phyloP scores from a whole-genome alignment of 192 early-diverging fungal species.

The Rhizophagus prolifer region DNA sequence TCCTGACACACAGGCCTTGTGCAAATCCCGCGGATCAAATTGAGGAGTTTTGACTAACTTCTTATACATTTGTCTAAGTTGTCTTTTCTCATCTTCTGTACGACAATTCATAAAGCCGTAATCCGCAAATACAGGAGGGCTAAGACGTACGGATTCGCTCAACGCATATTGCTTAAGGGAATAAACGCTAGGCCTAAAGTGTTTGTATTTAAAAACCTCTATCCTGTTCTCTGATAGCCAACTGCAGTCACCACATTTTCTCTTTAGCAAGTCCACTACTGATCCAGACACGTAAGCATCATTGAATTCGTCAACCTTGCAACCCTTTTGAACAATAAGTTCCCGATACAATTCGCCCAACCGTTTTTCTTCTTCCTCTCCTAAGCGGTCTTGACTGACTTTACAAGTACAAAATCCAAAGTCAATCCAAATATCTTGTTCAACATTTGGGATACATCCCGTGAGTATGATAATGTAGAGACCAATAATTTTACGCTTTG shows the following conservation, averaged over 20 bases:
- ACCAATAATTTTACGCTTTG: background rate
- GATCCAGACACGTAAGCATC: slow-evolving; percentile 5
- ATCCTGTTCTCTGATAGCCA: background rate
- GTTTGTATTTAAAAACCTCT: background rate
- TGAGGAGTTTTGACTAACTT: background rate
- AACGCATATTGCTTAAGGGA: background rate
- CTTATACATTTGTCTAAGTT: slow-evolving; percentile 2
- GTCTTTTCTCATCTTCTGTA: background rate
- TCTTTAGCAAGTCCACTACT: slow-evolving; percentile 6
- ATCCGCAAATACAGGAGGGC: background rate
- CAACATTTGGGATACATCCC: background rate
- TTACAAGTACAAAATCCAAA: slow-evolving; percentile 17
- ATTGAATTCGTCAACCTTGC: background rate
- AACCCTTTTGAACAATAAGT: slow-evolving; percentile 5
- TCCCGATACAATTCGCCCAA: background rate
- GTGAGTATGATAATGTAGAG: background rate
- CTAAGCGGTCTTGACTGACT: background rate
- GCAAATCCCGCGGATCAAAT: background rate
- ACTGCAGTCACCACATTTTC: background rate
- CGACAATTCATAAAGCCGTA: slow-evolving; percentile 13
- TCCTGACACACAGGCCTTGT: slow-evolving; percentile 4
- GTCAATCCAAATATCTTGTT: background rate
- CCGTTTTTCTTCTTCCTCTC: background rate
- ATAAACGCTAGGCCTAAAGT: background rate
- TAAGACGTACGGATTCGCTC: background rate